A percentile compares a stretch with the other conserved stretches of the same genome.
These are phyloP conservation scores for Solanum neorickii DNA, from an alignment of 257 asterid species.

Conservation along the genomic window DNA sequence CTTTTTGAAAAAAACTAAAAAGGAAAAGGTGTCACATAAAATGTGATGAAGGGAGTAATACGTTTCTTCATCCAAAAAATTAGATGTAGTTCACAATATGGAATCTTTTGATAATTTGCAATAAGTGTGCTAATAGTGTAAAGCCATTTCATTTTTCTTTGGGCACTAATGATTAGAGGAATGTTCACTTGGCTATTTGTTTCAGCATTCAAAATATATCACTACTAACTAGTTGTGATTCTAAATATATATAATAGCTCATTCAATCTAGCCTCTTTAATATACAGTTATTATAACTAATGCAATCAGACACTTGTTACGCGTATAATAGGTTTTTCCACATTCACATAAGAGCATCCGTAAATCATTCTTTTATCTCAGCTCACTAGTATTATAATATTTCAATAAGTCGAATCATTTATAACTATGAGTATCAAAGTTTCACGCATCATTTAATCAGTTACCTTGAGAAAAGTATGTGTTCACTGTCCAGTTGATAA, in stretches of 20 bases:
- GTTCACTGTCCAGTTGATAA: neutral
- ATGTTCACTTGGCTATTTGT: too few species aligned
- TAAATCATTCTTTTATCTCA: neutral
- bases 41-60: too few species aligned
- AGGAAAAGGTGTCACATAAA: too few species aligned
- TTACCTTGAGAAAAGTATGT: neutral
- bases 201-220: too few species aligned
- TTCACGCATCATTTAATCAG: neutral
- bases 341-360: neutral
- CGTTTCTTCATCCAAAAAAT: too few species aligned
- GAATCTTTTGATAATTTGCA: neutral
- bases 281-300: neutral
- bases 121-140: neutral
- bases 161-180: too few species aligned
- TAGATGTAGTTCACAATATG: neutral
- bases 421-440: neutral
- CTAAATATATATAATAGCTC: neutral
- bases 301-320: neutral
- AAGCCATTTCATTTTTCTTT: too few species aligned
- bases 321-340: neutral
- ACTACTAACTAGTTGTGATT: neutral
- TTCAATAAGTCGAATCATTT: neutral
- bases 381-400: neutral
- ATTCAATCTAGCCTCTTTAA: neutral
- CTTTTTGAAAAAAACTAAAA: too few species aligned